Evolutionary conservation across 2,329 filamentous ascomycete genomes (phyloP).

Genomic region (Basipetospora chlamydospora): DNA sequence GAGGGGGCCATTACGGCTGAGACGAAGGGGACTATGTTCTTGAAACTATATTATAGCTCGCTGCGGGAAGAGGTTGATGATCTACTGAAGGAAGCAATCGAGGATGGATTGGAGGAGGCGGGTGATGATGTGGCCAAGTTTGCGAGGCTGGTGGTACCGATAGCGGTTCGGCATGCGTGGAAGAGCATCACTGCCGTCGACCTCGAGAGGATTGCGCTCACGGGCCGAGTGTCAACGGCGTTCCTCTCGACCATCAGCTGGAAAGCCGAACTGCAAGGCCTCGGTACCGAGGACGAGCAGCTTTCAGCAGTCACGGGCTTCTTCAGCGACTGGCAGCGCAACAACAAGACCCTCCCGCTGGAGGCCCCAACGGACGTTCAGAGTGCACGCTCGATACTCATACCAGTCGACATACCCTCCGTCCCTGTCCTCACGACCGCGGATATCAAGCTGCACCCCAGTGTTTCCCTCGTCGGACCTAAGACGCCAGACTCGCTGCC

Average conservation of each 20-base stretch:
- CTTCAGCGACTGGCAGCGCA: conserved; percentile 20
- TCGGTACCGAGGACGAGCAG: conserved; percentile 17
- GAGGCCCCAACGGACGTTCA: not conserved
- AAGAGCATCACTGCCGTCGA: conserved; percentile 30
- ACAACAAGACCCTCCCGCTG: conserved; percentile 8
- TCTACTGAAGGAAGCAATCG: conserved; percentile 29
- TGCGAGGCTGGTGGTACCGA: conserved; percentile 28
- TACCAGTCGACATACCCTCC: conserved; percentile 80
- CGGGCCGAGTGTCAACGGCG: conserved; percentile 34
- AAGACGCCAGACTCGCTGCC: conserved; percentile 16
- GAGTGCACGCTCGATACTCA: conserved; percentile 50
- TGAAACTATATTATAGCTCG: conserved; percentile 63
- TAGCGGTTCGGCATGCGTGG: conserved; percentile 28
- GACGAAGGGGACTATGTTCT: conserved; percentile 34
- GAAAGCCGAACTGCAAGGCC: conserved; percentile 32
- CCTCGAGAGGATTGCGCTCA: conserved; percentile 40
- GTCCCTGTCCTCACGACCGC: conserved; percentile 73
- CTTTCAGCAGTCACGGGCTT: conserved; percentile 11
- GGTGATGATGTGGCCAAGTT: conserved; percentile 31
- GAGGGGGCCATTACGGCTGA: conserved; percentile 9
- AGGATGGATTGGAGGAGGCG: conserved; percentile 21
- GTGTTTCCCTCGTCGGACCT: conserved; percentile 15
- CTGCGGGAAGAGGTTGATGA: conserved; percentile 58
- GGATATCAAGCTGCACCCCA: conserved; percentile 38
- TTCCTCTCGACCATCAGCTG: conserved; percentile 32